phyloP scores from a whole-genome alignment of 306 rosid genomes.

The Albizia julibrissin region DNA sequence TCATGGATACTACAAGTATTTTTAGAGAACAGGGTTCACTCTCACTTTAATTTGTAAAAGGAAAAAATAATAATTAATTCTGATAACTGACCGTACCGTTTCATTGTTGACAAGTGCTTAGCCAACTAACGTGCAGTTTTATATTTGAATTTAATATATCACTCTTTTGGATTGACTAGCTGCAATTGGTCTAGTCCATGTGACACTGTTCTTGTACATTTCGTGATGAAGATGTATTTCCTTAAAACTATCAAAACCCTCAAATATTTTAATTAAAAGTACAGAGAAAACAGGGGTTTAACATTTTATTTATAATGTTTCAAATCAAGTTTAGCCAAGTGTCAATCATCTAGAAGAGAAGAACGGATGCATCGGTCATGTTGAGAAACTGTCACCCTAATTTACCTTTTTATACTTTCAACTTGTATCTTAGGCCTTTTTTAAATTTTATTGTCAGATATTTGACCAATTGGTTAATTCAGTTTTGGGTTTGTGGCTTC shows the following conservation, averaged over 20 bases:
- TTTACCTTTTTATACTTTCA: not conserved
- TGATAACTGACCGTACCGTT: not conserved
- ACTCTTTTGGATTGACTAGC: not conserved
- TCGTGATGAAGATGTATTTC: constrained; percentile 29
- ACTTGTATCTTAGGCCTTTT: too few relatives aligned
- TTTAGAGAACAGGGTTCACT: too few relatives aligned
- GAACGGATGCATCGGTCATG: constrained; percentile 2
- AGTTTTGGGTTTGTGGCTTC: too few relatives aligned
- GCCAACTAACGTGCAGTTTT: not conserved
- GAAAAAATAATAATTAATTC: too few relatives aligned
- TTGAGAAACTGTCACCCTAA: not conserved
- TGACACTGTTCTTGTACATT: not conserved
- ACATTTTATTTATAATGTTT: too few relatives aligned
- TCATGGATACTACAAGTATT: too few relatives aligned
- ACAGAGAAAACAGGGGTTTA: too few relatives aligned
- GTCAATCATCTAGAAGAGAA: constrained; percentile 30
- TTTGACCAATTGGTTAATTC: too few relatives aligned
- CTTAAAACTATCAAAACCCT: not conserved
- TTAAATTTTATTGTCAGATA: too few relatives aligned
- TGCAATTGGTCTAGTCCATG: constrained; percentile 14
- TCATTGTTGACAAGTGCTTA: not conserved
- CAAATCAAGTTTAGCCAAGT: not conserved
- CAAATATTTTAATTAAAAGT: not conserved
- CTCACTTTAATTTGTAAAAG: too few relatives aligned
- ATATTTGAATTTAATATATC: not conserved